These are phyloP conservation scores for Blastobotrys attinorum DNA, from an alignment of 805 yeast genomes.

Conservation along the genomic window DNA sequence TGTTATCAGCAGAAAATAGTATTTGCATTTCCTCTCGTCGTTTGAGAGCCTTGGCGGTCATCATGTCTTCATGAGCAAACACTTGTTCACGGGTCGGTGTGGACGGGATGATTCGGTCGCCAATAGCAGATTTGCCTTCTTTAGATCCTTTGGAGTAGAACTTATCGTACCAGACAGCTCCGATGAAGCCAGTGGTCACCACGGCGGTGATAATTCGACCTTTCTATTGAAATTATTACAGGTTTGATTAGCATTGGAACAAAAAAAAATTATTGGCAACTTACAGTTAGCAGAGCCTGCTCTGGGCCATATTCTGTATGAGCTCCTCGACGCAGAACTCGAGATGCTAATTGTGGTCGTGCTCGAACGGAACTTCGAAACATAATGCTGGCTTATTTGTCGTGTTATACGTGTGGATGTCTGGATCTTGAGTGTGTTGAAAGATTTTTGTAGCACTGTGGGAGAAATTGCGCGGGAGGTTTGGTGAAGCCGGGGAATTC, in stretches of 20 bases:
- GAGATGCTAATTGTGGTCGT: conserved; percentile 2
- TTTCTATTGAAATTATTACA: background rate
- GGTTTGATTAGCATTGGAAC: background rate
- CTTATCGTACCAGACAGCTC: conserved; percentile 16
- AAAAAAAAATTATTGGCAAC: too few species aligned
- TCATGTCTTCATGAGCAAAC: conserved; percentile 9
- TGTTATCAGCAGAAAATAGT: conserved; percentile 12
- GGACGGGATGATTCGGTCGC: conserved; percentile 17
- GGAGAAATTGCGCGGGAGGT: background rate
- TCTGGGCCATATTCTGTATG: conserved; percentile 17
- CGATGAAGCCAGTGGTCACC: conserved; percentile 10
- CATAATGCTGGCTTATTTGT: too few species aligned
- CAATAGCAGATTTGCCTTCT: conserved; percentile 15
- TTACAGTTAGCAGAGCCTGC: conserved; percentile 2
- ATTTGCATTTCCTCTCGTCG: conserved; percentile 11
- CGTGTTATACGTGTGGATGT: too few species aligned
- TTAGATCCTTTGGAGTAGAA: conserved; percentile 6
- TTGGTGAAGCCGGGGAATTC: background rate
- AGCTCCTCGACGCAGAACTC: conserved; percentile 9
- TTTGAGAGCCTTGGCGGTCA: conserved; percentile 7
- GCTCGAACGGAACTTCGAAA: conserved; percentile 3
- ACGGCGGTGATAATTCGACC: conserved; percentile 1
- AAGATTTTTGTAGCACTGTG: background rate
- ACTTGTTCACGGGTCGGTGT: conserved; percentile 9
- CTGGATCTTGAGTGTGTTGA: background rate